These are phyloP conservation scores for Aspergillus bombycis DNA, from an alignment of 2,329 filamentous ascomycete genomes.

Conservation along the genomic window DNA sequence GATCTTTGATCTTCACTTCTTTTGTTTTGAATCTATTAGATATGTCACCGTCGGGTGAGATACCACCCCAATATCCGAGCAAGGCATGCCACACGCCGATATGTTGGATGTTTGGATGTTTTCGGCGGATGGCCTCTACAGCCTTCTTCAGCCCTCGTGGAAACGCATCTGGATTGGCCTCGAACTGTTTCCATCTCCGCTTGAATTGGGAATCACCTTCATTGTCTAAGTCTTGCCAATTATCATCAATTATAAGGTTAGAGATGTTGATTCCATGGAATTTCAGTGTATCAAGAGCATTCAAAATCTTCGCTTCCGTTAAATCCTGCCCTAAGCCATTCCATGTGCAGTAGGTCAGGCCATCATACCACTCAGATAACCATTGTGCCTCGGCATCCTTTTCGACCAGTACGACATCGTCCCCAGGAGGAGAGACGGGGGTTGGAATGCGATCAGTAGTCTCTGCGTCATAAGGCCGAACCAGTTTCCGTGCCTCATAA, in stretches of 20 bases:
- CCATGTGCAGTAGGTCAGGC: conserved; percentile 95
- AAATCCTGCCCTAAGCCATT: conserved; percentile 85
- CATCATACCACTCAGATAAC: conserved; percentile 89
- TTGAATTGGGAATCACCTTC: conserved; percentile 56
- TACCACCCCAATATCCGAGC: conserved; percentile 85
- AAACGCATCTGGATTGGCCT: conserved; percentile 79
- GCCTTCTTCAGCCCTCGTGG: conserved; percentile 76
- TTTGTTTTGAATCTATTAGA: conserved; percentile 77
- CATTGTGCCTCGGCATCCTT: conserved; percentile 57
- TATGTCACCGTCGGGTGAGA: conserved; percentile 74
- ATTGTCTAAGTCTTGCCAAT: conserved; percentile 80
- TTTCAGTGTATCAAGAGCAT: conserved; percentile 72
- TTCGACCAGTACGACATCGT: conserved; percentile 47
- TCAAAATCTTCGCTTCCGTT: conserved; percentile 76
- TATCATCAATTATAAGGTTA: conserved; percentile 93
- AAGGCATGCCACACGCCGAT: conserved; percentile 95
- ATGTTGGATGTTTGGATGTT: conserved; percentile 74
- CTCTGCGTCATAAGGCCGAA: conserved; percentile 40
- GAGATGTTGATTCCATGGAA: conserved; percentile 74
- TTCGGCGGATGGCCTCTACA: conserved; percentile 68
- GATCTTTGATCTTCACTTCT: conserved; percentile 57
- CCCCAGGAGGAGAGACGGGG: conserved; percentile 37
- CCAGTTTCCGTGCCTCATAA: conserved; percentile 78
- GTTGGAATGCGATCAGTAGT: conserved; percentile 16
- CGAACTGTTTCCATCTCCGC: conserved; percentile 75